Percentiles rank a stretch among this genome's conserved stretches.
These are phyloP conservation scores for Lablab purpureus DNA, from an alignment of 306 rosid genomes.

Conservation along the genomic window DNA sequence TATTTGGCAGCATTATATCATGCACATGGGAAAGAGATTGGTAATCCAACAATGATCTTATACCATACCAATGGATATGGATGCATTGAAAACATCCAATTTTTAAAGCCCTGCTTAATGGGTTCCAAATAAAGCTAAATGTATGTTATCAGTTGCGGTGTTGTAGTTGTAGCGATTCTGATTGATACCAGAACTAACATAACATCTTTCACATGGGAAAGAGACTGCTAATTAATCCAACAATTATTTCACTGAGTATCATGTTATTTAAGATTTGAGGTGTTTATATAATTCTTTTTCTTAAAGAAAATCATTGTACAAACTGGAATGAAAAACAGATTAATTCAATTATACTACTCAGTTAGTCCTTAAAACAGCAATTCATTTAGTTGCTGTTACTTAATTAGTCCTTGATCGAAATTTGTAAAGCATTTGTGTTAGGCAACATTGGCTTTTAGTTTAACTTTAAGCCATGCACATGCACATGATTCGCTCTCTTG, in stretches of 20 bases:
- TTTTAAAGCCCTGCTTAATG: background rate
- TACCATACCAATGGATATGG: background rate
- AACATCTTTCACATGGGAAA: slow-evolving; percentile 46
- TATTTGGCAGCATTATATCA: slow-evolving; percentile 9
- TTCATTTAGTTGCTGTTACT: too few species aligned
- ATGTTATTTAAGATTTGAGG: too few species aligned
- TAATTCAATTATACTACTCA: too few species aligned
- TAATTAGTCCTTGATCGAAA: too few species aligned
- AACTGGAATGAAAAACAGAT: too few species aligned
- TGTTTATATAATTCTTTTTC: too few species aligned
- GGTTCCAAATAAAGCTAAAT: background rate
- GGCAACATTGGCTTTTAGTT: too few species aligned
- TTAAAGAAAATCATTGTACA: too few species aligned
- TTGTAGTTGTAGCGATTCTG: background rate
- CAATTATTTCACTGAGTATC: too few species aligned
- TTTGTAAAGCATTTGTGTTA: too few species aligned
- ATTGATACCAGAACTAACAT: background rate
- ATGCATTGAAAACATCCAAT: slow-evolving; percentile 11
- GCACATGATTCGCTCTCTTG: slow-evolving; percentile 24
- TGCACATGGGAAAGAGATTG: slow-evolving; percentile 42
- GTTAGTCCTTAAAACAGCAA: too few species aligned
- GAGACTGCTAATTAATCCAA: slow-evolving; percentile 34
- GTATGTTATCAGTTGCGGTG: background rate
- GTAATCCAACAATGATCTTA: slow-evolving; percentile 39
- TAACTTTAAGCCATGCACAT: background rate